Base-by-base conservation (phyloP, 495 filamentous ascomycete species). In the Podospora didyma region DNA sequence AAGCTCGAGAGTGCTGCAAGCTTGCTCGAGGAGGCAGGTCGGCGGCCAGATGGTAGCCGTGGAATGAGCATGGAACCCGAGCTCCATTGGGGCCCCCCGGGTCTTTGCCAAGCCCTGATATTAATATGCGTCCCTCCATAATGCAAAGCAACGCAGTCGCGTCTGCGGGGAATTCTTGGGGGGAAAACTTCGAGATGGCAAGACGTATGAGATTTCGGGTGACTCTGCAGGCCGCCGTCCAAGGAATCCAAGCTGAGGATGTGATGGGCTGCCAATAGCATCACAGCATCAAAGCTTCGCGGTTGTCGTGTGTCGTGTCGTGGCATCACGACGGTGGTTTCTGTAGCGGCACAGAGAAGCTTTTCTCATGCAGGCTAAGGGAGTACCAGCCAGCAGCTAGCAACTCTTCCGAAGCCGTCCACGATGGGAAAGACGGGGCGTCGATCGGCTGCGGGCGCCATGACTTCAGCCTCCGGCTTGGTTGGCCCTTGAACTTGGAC, bases 11-110 rank as follows among this genome's bases (percentile, higher is more conserved):
- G 21, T 45, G 37, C 28, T 37, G 57, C 42, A 20, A 53, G 10
- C 53, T 59, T 55, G 51, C 65, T 64, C 56, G 67, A 63, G 28
- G 59, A 56, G 67, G 65, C 65, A 67, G 65, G 62, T 62, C 57
- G 59, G 50, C 57, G 59, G 50, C 49, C 62, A 58, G 34, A 46
- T 64, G 53, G 37, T 57, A 64, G 45, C 59, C 60, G 59, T 57
- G 66, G 61, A 64, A 64, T 69, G 66, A 62, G 58, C 12, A 42
- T 42, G 39, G 39, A 42, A 42, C 39, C 14, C 39, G n/a, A 16
- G 0, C 57, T 50, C 55, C 34, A 58, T 59, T 26, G 57, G 51
- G 39, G 59, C 50, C 44, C 53, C 56, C 54, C 19, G 52, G 51
- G 53, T 49, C 49, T 49, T 53, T 34, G 56, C 58, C 58, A 67